Evolutionary conservation across 2,329 filamentous ascomycete species (phyloP).

Genomic region (Ophiostoma piceae): DNA sequence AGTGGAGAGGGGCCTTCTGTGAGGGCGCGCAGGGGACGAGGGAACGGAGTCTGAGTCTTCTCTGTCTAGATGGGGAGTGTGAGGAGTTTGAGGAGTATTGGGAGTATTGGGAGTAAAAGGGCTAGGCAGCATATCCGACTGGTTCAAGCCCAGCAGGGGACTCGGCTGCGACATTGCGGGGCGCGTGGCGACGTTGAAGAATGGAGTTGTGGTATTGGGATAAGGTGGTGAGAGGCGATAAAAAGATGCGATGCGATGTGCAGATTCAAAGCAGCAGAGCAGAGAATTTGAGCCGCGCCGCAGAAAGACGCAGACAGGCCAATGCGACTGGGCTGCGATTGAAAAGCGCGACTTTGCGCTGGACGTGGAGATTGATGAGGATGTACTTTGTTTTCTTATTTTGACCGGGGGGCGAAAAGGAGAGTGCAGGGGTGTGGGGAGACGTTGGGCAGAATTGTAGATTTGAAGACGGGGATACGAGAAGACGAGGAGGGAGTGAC

Average conservation of each 20-base stretch:
- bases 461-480: not conserved
- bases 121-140: not conserved
- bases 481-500: not conserved
- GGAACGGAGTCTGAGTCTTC: slow-evolving; percentile 1
- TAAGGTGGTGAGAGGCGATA: not conserved
- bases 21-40: not conserved
- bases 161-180: slow-evolving; percentile 15
- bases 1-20: not conserved
- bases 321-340: slow-evolving; percentile 6
- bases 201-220: not conserved
- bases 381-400: slow-evolving; percentile 7
- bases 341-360: slow-evolving; percentile 9
- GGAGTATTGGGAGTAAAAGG: not conserved
- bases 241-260: not conserved
- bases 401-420: slow-evolving; percentile 5
- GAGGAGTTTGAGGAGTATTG: not conserved
- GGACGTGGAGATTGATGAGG: slow-evolving; percentile 11
- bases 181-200: slow-evolving; percentile 12
- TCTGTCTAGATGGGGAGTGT: not conserved
- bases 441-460: not conserved
- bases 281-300: not conserved
- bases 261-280: not conserved
- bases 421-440: slow-evolving; percentile 5
- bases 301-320: not conserved
- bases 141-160: slow-evolving; percentile 3